Base-by-base conservation (phyloP, 176 grass and related monocot genomes). In the Tuctoria greenei region DNA sequence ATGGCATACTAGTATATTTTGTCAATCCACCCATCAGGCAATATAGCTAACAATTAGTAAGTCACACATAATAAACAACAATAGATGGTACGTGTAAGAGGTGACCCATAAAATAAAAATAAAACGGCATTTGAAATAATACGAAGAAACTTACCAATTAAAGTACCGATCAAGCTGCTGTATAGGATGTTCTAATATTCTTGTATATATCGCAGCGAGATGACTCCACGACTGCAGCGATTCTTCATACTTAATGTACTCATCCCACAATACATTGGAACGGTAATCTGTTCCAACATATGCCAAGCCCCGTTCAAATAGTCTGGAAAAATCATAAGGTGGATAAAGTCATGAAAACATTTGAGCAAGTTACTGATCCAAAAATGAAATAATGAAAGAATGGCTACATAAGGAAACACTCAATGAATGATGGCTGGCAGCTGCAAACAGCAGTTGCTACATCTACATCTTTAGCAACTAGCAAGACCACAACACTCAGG, bases 161-260 rank as follows among this genome's bases (percentile, higher is more conserved):
- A 83, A 95, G 81, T 99, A 99, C 31, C 95, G 95, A 86, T 99
- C 95, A 79, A 99, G 86, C 82, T 99, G 95, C 69, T 86, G 85
- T 71, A 99, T 92, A 59, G 95, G 95, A 80, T 95, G 85, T 63
- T 95, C 92, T 55, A 99, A 72, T 67, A 95, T 88, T 86, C 91
- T 95, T 15, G 95, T 99, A 84, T 99, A 95, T 77, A 99, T 95
- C 27, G 80, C 79, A 11, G 95, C 89, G 17, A 99, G 80, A 88
- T 99, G 83, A 75, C 80, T 95, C 95, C 95, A 99, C 37, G 91
- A 89, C 66, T 99, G 91, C 49, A 90, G 95, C 61, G 95, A 95
- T 61, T 99, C 95, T 86, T 99, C 95, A 88, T 99, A 99, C 84
- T 91, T 99, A 84, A 99, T 92, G 72, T 99, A 99, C 61, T 99